Conservation (phyloP, 1,139 yeast genomes). For the Candida tetrigidarum region DNA sequence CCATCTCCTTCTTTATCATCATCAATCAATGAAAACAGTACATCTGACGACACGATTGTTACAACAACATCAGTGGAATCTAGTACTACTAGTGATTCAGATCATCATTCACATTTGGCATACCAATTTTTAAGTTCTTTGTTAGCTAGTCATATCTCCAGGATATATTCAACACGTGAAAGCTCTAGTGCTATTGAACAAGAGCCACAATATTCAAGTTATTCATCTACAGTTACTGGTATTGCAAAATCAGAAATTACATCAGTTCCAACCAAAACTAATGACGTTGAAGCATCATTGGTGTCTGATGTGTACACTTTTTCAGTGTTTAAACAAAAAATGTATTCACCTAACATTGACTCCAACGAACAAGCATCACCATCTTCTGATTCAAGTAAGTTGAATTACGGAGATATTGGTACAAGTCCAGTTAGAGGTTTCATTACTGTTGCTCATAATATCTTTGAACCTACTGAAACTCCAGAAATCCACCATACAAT, state of each 20-base stretch:
- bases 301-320: too few species aligned
- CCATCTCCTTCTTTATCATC: too few species aligned
- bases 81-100: not conserved
- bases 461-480: slow-evolving; percentile 1
- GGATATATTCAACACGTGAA: not conserved
- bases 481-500: not conserved
- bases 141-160: not conserved
- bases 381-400: not conserved
- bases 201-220: not conserved
- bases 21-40: too few species aligned
- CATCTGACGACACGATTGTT: too few species aligned
- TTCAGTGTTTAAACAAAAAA: too few species aligned
- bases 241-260: too few species aligned
- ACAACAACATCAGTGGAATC: too few species aligned
- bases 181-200: not conserved
- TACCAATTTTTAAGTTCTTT: not conserved
- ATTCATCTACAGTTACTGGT: too few species aligned
- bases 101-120: not conserved
- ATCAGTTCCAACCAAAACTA: too few species aligned
- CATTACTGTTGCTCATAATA: not conserved
- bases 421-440: slow-evolving; percentile 3
- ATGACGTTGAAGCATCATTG: too few species aligned
- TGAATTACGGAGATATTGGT: not conserved
- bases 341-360: too few species aligned
- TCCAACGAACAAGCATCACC: too few species aligned